These are phyloP conservation scores for Rhynchosporium secalis DNA, from an alignment of 2,329 filamentous ascomycete genomes.

Conservation along the genomic window DNA sequence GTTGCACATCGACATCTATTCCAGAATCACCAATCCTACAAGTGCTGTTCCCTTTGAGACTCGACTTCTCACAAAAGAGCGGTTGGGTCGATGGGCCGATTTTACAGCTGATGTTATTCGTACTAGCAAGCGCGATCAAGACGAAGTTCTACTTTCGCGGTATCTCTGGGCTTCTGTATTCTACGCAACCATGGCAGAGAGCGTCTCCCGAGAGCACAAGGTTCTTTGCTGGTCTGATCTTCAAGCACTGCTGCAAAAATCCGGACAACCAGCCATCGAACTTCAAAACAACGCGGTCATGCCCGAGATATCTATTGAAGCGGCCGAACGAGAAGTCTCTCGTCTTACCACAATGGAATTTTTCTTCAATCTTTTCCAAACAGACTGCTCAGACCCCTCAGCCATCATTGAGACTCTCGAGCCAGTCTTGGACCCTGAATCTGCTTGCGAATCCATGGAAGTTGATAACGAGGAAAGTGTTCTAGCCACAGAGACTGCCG, in stretches of 20 bases:
- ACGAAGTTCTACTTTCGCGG: slow-evolving; percentile 51
- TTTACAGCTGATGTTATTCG: slow-evolving; percentile 55
- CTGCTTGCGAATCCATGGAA: slow-evolving; percentile 46
- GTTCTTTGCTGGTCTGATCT: slow-evolving; percentile 64
- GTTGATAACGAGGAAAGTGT: slow-evolving; percentile 23
- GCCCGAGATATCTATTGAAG: slow-evolving; percentile 79
- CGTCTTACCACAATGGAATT: slow-evolving; percentile 96
- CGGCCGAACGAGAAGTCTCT: slow-evolving; percentile 86
- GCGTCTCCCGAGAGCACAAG: slow-evolving; percentile 58
- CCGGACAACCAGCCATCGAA: slow-evolving; percentile 53
- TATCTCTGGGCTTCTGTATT: slow-evolving; percentile 68
- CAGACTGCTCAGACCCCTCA: slow-evolving; percentile 77
- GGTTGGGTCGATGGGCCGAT: slow-evolving; percentile 59
- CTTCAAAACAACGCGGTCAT: slow-evolving; percentile 87
- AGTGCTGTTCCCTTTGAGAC: slow-evolving; percentile 54
- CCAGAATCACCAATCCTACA: slow-evolving; percentile 59
- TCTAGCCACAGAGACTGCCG: slow-evolving; percentile 20
- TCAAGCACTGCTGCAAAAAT: slow-evolving; percentile 51
- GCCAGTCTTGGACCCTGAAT: slow-evolving; percentile 77
- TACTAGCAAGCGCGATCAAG: slow-evolving; percentile 28
- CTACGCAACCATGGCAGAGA: slow-evolving; percentile 56
- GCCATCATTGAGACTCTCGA: slow-evolving; percentile 89
- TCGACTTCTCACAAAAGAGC: slow-evolving; percentile 55
- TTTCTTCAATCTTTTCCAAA: slow-evolving; percentile 85
- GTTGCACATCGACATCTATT: slow-evolving; percentile 65